phyloP scores from a whole-genome alignment of 2,329 filamentous ascomycete genomes.

The Hymenoscyphus fraxineus region DNA sequence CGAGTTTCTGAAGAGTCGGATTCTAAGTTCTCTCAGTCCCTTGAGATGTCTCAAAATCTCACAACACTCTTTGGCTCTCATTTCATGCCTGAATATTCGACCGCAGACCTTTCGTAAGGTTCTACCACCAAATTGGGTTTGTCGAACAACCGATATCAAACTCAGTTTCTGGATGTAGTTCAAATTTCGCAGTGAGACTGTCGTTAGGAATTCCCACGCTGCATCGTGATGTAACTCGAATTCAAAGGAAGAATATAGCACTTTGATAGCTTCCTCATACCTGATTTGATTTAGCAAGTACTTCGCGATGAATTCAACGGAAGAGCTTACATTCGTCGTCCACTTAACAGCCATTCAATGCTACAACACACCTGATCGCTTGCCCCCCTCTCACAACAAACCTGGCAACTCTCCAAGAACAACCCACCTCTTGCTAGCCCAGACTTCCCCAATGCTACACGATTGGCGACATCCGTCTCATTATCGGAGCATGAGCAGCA shows the following conservation, averaged over 20 bases:
- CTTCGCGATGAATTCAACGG: too few relatives aligned
- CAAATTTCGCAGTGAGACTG: not conserved
- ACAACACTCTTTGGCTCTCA: not conserved
- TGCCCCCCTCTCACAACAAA: not conserved
- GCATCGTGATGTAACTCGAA: not conserved
- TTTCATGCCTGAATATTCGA: not conserved
- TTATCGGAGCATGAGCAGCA: not conserved
- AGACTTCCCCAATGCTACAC: not conserved
- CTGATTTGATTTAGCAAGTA: too few relatives aligned
- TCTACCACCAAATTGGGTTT: not conserved
- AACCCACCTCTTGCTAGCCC: not conserved
- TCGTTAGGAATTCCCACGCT: not conserved
- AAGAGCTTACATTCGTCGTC: not conserved
- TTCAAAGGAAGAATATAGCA: not conserved
- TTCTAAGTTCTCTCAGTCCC: not conserved
- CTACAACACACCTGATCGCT: not conserved
- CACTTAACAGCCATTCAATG: not conserved
- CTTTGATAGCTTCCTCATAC: not conserved
- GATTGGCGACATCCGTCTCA: not conserved
- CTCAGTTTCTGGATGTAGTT: not conserved
- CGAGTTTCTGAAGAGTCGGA: not conserved
- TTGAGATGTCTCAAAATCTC: not conserved
- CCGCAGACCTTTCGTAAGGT: not conserved
- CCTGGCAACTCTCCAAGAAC: not conserved
- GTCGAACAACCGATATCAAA: not conserved